phyloP scores from a whole-genome alignment of 2,329 filamentous ascomycete genomes.

The Botrytis deweyae region DNA sequence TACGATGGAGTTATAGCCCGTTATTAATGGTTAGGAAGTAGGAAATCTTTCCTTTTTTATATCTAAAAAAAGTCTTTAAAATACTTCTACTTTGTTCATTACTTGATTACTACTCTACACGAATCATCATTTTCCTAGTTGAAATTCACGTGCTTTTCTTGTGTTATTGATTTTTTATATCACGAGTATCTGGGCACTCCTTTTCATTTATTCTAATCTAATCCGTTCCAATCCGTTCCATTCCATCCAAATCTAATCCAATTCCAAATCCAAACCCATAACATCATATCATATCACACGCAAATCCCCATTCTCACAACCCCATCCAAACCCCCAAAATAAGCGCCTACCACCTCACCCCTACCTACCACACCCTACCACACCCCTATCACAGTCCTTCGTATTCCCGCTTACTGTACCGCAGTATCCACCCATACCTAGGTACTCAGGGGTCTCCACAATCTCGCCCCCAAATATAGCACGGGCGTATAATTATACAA shows the following conservation, averaged over 20 bases:
- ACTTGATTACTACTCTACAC: neutral
- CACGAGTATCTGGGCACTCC: neutral
- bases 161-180: too few species aligned
- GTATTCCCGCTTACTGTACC: neutral
- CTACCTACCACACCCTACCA: neutral
- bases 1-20: neutral
- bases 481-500: too few species aligned
- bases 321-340: neutral
- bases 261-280: too few species aligned
- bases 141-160: neutral
- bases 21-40: neutral
- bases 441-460: neutral
- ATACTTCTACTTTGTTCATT: neutral
- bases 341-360: neutral
- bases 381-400: neutral
- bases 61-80: neutral
- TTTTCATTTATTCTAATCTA: neutral
- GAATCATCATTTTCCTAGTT: neutral
- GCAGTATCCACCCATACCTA: neutral
- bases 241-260: fast-evolving
- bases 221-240: neutral
- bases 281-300: too few species aligned
- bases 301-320: too few species aligned
- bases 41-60: neutral
- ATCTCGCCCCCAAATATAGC: neutral